Evolutionary conservation across 768 basidiomycete species (phyloP).

Genomic region (Pleurotus giganteus): DNA sequence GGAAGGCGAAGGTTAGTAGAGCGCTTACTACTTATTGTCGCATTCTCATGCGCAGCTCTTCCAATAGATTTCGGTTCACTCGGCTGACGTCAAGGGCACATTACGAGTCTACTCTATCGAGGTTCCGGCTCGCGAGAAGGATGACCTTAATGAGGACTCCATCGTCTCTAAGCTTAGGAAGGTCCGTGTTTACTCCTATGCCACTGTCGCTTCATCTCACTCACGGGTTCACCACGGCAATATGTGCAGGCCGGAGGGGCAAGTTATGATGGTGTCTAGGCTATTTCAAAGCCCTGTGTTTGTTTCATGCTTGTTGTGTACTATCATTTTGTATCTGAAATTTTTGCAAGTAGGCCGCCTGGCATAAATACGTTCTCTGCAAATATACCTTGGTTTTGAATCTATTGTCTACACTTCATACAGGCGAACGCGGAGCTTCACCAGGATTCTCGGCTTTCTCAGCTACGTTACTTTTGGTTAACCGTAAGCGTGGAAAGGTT

Average conservation of each 20-base stretch:
- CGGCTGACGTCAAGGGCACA: constrained; percentile 82
- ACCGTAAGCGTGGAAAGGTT: constrained; percentile 48
- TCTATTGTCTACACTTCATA: neutral
- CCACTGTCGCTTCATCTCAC: constrained; percentile 2
- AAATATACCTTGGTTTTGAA: neutral
- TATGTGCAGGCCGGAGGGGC: constrained; percentile 74
- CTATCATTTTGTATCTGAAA: neutral
- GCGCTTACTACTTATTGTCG: neutral
- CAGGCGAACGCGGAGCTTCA: neutral
- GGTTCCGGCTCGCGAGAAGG: constrained; percentile 78
- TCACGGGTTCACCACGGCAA: constrained; percentile 13
- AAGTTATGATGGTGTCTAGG: constrained; percentile 81
- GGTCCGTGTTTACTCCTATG: constrained; percentile 37
- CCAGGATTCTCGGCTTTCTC: neutral
- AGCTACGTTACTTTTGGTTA: constrained; percentile 3
- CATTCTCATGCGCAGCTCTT: neutral
- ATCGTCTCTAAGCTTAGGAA: constrained; percentile 81
- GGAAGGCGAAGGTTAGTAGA: constrained; percentile 77
- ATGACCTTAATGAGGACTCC: constrained; percentile 85
- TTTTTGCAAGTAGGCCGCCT: too few relatives aligned
- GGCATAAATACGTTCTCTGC: neutral
- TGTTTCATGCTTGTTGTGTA: neutral
- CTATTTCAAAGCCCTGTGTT: neutral
- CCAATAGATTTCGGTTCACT: constrained; percentile 84
- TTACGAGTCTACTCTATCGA: constrained; percentile 83